Evolutionary conservation across 1,139 yeast species (phyloP).

Genomic region (Debaryomycetaceae sp.): DNA sequence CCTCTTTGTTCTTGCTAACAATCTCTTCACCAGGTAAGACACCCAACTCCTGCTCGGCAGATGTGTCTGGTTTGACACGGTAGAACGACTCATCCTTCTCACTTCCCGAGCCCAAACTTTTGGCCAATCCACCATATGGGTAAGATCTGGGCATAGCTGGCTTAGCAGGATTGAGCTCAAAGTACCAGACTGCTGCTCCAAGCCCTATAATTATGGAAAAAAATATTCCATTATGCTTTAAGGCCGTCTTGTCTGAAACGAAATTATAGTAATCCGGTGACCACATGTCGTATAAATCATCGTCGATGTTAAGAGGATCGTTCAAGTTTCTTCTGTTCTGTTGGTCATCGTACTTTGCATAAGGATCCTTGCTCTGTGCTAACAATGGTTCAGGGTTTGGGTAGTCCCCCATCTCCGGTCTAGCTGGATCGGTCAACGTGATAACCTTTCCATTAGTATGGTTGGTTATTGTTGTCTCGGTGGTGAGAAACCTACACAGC

Average conservation of each 20-base stretch:
- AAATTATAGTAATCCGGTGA: conserved; percentile 73
- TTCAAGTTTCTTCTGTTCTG: conserved; percentile 77
- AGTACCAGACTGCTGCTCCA: conserved; percentile 51
- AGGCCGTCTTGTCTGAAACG: conserved; percentile 60
- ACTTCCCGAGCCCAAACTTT: conserved; percentile 63
- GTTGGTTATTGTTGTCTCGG: conserved; percentile 39
- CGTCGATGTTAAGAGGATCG: conserved; percentile 69
- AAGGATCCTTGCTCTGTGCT: conserved; percentile 67
- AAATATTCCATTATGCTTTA: conserved; percentile 50
- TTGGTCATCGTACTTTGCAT: conserved; percentile 71
- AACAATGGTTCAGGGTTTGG: conserved; percentile 43
- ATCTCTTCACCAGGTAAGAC: conserved; percentile 32
- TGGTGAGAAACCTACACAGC: conserved; percentile 28
- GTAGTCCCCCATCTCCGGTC: conserved; percentile 46
- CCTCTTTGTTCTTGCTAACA: conserved; percentile 26
- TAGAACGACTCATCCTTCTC: conserved; percentile 45
- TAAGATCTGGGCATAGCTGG: conserved; percentile 75
- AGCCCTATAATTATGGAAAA: conserved; percentile 54
- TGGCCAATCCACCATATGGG: conserved; percentile 74
- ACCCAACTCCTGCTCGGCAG: conserved; percentile 40
- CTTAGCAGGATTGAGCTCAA: conserved; percentile 67
- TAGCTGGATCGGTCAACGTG: conserved; percentile 41
- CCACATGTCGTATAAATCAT: conserved; percentile 80
- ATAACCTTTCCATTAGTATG: conserved; percentile 40
- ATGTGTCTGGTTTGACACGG: conserved; percentile 40